A percentile compares a stretch with the other conserved stretches of the same genome.
phyloP scores from a whole-genome alignment of 2,329 filamentous ascomycete species.

The Paracoccidioides brasiliensis region DNA sequence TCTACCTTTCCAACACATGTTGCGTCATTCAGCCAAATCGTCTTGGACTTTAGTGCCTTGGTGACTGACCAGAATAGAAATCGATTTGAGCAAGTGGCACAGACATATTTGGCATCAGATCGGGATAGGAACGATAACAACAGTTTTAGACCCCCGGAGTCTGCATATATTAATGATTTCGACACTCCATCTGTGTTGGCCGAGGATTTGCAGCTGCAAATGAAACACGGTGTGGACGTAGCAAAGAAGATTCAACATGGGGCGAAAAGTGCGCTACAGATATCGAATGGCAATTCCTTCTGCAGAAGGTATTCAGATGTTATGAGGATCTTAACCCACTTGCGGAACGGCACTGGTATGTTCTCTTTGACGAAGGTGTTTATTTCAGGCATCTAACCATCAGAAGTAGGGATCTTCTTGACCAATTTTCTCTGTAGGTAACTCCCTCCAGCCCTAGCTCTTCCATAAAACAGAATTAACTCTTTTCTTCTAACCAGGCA shows the following conservation, averaged over 20 bases:
- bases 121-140: neutral
- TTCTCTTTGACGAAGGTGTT: neutral
- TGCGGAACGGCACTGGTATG: neutral
- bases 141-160: neutral
- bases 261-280: neutral
- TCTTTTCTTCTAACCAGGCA: neutral
- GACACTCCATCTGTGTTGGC: neutral
- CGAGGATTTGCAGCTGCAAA: neutral
- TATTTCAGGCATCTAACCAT: neutral
- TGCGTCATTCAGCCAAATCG: neutral
- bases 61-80: neutral
- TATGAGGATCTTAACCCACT: neutral
- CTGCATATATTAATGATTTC: neutral
- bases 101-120: neutral
- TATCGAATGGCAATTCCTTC: neutral
- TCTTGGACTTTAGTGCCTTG: neutral
- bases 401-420: neutral
- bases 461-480: neutral
- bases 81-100: neutral
- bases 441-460: neutral
- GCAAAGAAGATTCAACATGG: neutral
- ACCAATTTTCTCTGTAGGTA: slow-evolving; percentile 1
- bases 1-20: neutral
- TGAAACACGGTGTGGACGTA: neutral
- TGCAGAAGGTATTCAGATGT: neutral